Percentiles rank a stretch among this genome's conserved stretches.
Conservation (phyloP, 2,329 filamentous ascomycete species). For the Hypoxylon sp. region DNA sequence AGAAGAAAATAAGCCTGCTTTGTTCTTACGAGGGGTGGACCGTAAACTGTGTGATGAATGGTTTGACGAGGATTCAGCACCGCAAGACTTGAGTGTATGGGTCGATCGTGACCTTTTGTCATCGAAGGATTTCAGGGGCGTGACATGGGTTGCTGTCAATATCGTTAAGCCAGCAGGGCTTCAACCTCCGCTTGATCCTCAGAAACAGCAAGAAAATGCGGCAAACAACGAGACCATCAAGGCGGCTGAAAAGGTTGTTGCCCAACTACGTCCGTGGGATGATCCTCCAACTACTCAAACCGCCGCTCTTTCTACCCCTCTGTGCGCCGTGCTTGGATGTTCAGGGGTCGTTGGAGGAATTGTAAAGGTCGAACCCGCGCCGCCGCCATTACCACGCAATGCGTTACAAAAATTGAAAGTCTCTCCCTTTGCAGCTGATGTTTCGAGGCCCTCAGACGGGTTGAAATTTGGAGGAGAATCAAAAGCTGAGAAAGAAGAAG, state of each 20-base stretch:
- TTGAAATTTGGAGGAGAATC: conserved; percentile 92
- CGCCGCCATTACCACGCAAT: conserved; percentile 77
- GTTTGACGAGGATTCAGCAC: conserved; percentile 78
- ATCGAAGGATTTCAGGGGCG: conserved; percentile 79
- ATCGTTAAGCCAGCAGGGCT: conserved; percentile 86
- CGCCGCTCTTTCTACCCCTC: conserved; percentile 80
- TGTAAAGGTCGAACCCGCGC: conserved; percentile 87
- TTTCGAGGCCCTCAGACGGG: conserved; percentile 71
- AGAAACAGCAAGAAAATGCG: conserved; percentile 78
- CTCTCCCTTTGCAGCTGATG: conserved; percentile 79
- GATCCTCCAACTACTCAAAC: conserved; percentile 88
- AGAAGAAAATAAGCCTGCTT: conserved; percentile 75
- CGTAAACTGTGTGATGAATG: conserved; percentile 77
- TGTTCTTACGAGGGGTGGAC: conserved; percentile 88
- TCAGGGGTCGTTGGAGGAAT: conserved; percentile 86
- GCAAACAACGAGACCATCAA: conserved; percentile 65
- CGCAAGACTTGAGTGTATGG: conserved; percentile 81
- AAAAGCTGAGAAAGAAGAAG: conserved; percentile 84
- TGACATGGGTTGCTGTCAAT: conserved; percentile 85
- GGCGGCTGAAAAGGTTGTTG: conserved; percentile 79
- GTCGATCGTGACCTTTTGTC: conserved; percentile 83
- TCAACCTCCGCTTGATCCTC: conserved; percentile 77
- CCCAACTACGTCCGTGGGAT: conserved; percentile 83
- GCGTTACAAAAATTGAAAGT: conserved; percentile 79
- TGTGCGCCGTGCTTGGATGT: conserved; percentile 82